These are phyloP conservation scores for Monotropa hypopitys DNA, from an alignment of 179 eudicot species.

Conservation along the genomic window DNA sequence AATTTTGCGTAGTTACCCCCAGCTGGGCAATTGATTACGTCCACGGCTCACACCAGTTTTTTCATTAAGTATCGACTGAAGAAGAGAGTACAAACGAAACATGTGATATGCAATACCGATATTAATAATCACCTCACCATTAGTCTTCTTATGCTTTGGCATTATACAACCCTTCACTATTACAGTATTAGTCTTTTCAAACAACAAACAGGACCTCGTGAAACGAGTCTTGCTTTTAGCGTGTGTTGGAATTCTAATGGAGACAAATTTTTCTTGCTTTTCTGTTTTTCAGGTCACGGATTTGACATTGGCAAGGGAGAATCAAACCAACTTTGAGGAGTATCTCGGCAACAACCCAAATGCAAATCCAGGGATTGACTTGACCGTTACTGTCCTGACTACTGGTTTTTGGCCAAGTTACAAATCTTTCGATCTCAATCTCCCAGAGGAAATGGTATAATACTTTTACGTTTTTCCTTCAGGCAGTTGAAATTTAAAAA, in stretches of 20 bases:
- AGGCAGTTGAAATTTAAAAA: background rate
- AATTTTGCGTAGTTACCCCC: no score
- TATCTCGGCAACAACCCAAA: constrained; percentile 15
- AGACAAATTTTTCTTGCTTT: background rate
- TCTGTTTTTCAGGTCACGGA: constrained; percentile 25
- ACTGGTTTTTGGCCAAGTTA: constrained; percentile 45
- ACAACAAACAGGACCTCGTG: background rate
- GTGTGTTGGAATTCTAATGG: background rate
- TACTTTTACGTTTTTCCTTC: background rate
- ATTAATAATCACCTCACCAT: background rate
- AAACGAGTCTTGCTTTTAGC: background rate
- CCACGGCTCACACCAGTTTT: no score
- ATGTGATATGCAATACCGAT: background rate
- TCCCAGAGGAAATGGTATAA: constrained; percentile 28
- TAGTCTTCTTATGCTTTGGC: background rate
- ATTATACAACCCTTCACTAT: background rate
- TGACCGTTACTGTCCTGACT: constrained; percentile 37
- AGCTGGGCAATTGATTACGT: no score
- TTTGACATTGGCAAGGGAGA: constrained; percentile 34
- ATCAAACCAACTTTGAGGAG: constrained; percentile 29
- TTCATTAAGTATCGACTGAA: no score
- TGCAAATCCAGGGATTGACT: constrained; percentile 32
- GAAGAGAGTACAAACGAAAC: background rate
- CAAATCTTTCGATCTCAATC: constrained; percentile 30
- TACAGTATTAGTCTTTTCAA: background rate